Evolutionary conservation across 2,329 filamentous ascomycete species (phyloP).

Genomic region (Aspergillus fumigatus): DNA sequence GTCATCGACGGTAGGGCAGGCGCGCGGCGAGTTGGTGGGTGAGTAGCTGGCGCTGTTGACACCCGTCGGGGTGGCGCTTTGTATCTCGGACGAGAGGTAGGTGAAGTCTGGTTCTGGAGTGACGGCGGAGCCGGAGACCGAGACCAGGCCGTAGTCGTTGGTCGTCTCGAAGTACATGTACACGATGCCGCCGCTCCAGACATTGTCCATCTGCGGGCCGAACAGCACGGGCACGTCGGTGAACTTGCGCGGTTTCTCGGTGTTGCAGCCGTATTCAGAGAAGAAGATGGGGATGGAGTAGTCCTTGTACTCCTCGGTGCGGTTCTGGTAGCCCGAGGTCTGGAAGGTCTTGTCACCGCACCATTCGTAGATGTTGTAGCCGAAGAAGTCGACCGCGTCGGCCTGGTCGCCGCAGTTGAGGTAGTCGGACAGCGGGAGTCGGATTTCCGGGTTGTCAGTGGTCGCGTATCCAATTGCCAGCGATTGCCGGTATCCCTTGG

Average conservation of each 20-base stretch:
- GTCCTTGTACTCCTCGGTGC: slow-evolving; percentile 78
- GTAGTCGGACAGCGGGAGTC: slow-evolving; percentile 78
- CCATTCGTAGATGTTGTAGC: slow-evolving; percentile 99
- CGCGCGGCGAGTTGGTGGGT: slow-evolving; percentile 63
- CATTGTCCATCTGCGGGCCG: slow-evolving; percentile 70
- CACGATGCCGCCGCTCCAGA: slow-evolving; percentile 94
- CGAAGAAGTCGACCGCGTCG: slow-evolving; percentile 88
- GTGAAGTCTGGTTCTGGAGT: slow-evolving; percentile 70
- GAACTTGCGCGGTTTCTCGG: slow-evolving; percentile 67
- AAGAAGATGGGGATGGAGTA: slow-evolving; percentile 97
- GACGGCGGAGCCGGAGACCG: slow-evolving; percentile 62
- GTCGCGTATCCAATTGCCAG: slow-evolving; percentile 94
- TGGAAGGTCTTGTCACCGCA: slow-evolving; percentile 78
- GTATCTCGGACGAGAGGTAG: slow-evolving; percentile 65
- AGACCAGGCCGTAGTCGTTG: slow-evolving; percentile 70
- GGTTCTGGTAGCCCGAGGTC: slow-evolving; percentile 72
- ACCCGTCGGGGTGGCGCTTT: slow-evolving; percentile 60
- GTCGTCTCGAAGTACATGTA: slow-evolving; percentile 96
- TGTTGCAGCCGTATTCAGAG: slow-evolving; percentile 96
- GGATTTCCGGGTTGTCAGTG: slow-evolving; percentile 83
- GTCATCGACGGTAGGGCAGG: slow-evolving; percentile 63
- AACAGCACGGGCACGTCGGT: slow-evolving; percentile 81
- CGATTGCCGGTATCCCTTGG: slow-evolving; percentile 63
- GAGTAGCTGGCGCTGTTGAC: slow-evolving; percentile 65
- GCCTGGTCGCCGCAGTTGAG: slow-evolving; percentile 78